These are phyloP conservation scores for Sporobolomyces roseus DNA, from an alignment of 768 basidiomycete genomes.

Conservation along the genomic window DNA sequence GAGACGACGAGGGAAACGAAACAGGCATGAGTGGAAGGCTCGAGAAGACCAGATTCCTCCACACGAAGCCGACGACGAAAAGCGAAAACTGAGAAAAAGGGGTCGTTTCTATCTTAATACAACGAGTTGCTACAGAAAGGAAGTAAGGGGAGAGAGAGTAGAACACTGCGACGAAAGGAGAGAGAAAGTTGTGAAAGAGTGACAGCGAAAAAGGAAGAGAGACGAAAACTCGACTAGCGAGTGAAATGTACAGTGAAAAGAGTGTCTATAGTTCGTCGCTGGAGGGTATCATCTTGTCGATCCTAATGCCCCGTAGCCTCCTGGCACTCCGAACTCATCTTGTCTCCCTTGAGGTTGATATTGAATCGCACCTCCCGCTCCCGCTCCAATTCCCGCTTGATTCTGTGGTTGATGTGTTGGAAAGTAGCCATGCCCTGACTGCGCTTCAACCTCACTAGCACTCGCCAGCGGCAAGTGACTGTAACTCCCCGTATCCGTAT, in stretches of 20 bases:
- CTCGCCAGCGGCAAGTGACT: conserved; percentile 24
- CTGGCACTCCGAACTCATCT: no score
- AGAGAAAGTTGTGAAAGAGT: neutral
- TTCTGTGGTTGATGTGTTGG: neutral
- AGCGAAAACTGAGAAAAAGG: no score
- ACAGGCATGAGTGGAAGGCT: neutral
- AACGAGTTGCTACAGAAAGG: no score
- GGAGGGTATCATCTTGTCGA: neutral
- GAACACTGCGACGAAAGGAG: no score
- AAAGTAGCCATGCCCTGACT: neutral
- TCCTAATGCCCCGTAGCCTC: no score
- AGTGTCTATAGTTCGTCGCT: neutral
- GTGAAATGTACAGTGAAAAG: neutral
- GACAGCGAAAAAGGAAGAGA: neutral
- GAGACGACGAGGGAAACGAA: neutral
- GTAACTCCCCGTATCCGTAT: neutral
- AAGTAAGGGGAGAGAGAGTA: no score
- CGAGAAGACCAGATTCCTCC: no score
- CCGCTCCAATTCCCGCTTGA: neutral
- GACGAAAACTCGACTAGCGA: neutral
- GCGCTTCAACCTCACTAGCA: conserved; percentile 18
- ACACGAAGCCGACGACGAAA: no score
- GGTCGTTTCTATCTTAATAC: no score
- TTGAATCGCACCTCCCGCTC: neutral
- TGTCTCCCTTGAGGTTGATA: conserved; percentile 1